Evolutionary conservation across 2,329 filamentous ascomycete genomes (phyloP), one percentile per base, ranked within the genome.

Genomic region (Eutypella sp.): DNA sequence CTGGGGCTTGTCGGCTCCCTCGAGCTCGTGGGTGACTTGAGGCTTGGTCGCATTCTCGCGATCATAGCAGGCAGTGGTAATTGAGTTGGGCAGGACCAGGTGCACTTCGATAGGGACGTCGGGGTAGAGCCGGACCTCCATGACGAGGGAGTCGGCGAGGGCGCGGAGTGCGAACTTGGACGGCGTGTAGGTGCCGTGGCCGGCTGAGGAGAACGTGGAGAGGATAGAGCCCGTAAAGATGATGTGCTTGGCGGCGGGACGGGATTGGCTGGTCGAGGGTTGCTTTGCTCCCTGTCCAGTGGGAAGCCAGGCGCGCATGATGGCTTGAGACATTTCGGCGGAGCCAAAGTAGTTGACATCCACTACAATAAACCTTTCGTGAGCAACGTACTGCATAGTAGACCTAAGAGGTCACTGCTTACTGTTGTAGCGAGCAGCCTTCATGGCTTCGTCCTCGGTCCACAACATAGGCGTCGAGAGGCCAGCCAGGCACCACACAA

Each of bases 401-500:
- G 4, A 33, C 25, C 7, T 16, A 25, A 24, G 6, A 25, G 3
- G 5, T 38, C 31, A 24, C 41, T 36, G 40, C 48, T 45, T 41
- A 50, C 48, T 95, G 64, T 93, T 88, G 51, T 75, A 72, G 38
- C 83, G 78, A 56, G 89, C 69, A 9, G 76, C 79, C 11, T 81
- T 69, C 42, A 86, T 70, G 6, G 84, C 74, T 41, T 80, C 81
- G 43, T 93, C 85, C 49, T 87, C 67, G 19, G 47, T 50, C 68
- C 91, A 93, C 46, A 95, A 82, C 25, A 79, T 75, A 0, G 90
- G 89, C 16, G 72, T 74, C 10, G 86, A 77, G 50, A 80, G 73
- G 47, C 90, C 91, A 2, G 90, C 90, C 44, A 89, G 79, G 62
- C 87, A 89, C 89, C 91, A 96, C 27, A 96, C 85, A 45, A 95